Conservation (phyloP, 2,329 filamentous ascomycete genomes). For the Aaosphaeria pasadenensis region DNA sequence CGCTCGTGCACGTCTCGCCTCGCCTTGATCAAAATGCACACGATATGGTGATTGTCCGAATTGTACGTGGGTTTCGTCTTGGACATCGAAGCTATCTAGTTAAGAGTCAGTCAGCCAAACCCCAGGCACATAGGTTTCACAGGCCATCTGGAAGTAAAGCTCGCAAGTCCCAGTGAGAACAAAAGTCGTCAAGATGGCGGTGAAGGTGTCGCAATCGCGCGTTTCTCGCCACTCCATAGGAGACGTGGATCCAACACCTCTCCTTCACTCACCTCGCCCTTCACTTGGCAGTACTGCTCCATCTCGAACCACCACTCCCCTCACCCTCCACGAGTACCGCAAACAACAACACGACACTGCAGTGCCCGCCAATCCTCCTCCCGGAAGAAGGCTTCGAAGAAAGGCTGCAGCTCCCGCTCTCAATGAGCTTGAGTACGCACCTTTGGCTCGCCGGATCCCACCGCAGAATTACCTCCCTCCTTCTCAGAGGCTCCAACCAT, state of each 20-base stretch:
- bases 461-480: conserved; percentile 12
- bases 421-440: conserved; percentile 20
- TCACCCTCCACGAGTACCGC: conserved; percentile 41
- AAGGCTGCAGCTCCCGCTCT: conserved; percentile 34
- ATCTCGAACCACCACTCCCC: conserved; percentile 26
- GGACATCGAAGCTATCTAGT: no score
- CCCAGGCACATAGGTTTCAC: no score
- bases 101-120: no score
- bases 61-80: no score
- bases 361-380: conserved; percentile 22
- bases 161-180: no score
- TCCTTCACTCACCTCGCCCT: conserved; percentile 35
- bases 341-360: conserved; percentile 35
- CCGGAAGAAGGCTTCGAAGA: conserved; percentile 34
- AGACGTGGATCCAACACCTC: conserved; percentile 29
- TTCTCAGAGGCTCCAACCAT: conserved; percentile 14
- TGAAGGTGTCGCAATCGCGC: background rate
- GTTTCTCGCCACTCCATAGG: conserved; percentile 13
- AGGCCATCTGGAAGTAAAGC: no score
- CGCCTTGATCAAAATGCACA: no score
- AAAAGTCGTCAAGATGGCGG: background rate
- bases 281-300: conserved; percentile 32
- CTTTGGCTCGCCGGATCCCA: conserved; percentile 11
- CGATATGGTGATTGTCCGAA: no score
- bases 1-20: no score